These are phyloP conservation scores for Euphorbia schlechtendalii DNA, from an alignment of 441 rosid genomes.

Conservation along the genomic window DNA sequence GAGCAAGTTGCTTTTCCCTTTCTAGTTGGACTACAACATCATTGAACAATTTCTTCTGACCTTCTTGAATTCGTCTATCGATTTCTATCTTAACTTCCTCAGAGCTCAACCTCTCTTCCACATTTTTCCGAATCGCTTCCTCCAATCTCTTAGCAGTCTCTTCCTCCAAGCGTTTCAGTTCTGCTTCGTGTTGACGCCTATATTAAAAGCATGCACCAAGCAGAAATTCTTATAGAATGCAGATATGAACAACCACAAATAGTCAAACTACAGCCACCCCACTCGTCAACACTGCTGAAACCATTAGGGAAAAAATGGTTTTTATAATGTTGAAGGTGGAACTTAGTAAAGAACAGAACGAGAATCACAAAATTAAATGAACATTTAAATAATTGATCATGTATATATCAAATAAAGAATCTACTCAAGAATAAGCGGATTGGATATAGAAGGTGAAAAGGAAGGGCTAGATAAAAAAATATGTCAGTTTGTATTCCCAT, in stretches of 20 bases:
- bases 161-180: constrained; percentile 58
- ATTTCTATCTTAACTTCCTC: constrained; percentile 51
- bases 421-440: neutral
- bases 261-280: no score
- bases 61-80: constrained; percentile 50
- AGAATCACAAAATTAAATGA: neutral
- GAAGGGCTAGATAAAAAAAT: no score
- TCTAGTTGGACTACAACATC: constrained; percentile 52
- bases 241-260: neutral
- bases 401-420: neutral
- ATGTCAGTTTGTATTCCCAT: neutral
- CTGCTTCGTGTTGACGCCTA: constrained; percentile 63
- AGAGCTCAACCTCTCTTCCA: constrained; percentile 58
- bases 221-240: neutral
- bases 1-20: constrained; percentile 61
- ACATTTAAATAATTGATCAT: neutral
- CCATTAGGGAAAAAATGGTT: neutral
- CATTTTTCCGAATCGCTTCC: constrained; percentile 63
- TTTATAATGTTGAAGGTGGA: neutral
- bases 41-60: constrained; percentile 47
- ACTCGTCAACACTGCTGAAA: neutral
- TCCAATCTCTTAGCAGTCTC: constrained; percentile 67
- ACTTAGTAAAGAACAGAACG: neutral
- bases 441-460: neutral
- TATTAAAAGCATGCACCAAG: constrained; percentile 16